These are phyloP conservation scores for Debaryomycetaceae sp. DNA, from an alignment of 1,139 yeast genomes.

Conservation along the genomic window DNA sequence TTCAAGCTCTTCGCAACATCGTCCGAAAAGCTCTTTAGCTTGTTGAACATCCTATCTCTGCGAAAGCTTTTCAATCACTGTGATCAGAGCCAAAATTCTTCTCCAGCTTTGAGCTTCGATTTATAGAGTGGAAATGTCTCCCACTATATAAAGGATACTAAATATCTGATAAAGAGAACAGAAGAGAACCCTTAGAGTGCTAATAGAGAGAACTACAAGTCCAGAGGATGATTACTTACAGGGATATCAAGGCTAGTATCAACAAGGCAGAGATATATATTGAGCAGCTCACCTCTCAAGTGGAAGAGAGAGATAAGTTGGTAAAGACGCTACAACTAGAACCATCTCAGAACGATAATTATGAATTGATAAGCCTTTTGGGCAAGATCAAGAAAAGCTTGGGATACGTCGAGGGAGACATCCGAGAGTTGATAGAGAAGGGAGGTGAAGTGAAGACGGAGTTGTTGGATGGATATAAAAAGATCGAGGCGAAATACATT, in stretches of 20 bases:
- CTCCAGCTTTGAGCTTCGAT: background rate
- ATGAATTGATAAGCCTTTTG: conserved; percentile 46
- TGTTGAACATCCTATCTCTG: conserved; percentile 22
- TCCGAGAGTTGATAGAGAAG: conserved; percentile 12
- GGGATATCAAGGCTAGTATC: conserved; percentile 13
- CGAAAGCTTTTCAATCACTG: background rate
- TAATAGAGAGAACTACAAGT: background rate
- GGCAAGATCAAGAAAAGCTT: conserved; percentile 30
- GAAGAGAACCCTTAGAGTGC: background rate
- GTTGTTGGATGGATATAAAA: conserved; percentile 13
- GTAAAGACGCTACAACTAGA: conserved; percentile 38
- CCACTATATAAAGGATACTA: background rate
- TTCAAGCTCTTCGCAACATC: conserved; percentile 47
- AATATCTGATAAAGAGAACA: background rate
- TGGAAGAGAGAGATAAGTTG: conserved; percentile 53
- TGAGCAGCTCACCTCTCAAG: conserved; percentile 38
- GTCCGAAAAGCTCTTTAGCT: conserved; percentile 57
- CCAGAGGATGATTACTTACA: conserved; percentile 5
- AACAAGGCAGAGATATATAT: conserved; percentile 14
- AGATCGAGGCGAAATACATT: conserved; percentile 19
- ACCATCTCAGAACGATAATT: conserved; percentile 53
- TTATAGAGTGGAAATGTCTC: background rate
- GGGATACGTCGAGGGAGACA: conserved; percentile 32
- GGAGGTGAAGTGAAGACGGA: conserved; percentile 6
- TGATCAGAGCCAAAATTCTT: background rate